Evolutionary conservation across 495 filamentous ascomycete species (phyloP).

Genomic region (Talaromyces ruber): DNA sequence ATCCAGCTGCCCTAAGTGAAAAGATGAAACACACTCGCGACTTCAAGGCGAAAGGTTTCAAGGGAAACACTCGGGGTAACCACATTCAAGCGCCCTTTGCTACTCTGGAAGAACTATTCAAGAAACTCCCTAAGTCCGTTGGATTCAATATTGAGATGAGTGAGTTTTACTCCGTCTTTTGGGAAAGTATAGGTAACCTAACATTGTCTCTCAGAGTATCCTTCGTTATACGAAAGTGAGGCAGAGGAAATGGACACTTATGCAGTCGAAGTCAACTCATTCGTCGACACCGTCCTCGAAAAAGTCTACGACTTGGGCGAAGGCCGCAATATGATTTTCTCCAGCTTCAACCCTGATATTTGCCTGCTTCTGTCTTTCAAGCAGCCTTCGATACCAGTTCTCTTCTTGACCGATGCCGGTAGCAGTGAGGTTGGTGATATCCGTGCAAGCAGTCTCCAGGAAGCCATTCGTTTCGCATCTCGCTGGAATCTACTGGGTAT

Average conservation of each 20-base stretch:
- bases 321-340: conserved; percentile 84
- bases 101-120: conserved; percentile 88
- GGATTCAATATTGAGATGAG: conserved; percentile 99
- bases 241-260: conserved; percentile 97
- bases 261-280: conserved; percentile 93
- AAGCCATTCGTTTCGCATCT: conserved; percentile 87
- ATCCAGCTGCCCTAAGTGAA: conserved; percentile 61
- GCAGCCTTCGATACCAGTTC: conserved; percentile 86
- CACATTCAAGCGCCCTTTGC: conserved; percentile 94
- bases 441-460: conserved; percentile 84
- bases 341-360: conserved; percentile 92
- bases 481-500: conserved; percentile 93
- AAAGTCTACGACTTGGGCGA: conserved; percentile 74
- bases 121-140: conserved; percentile 65
- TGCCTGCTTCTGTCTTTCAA: conserved; percentile 92
- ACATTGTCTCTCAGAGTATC: conserved; percentile 57
- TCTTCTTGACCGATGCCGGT: conserved; percentile 90
- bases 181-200: conserved; percentile 11
- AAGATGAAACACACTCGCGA: conserved; percentile 96
- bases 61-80: conserved; percentile 86
- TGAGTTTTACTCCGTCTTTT: conserved; percentile 21
- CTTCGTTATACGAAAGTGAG: conserved; percentile 90
- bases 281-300: conserved; percentile 84
- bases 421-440: conserved; percentile 72
- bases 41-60: conserved; percentile 89